phyloP scores from a whole-genome alignment of 345 rosid species.

The Aethionema arabicum region DNA sequence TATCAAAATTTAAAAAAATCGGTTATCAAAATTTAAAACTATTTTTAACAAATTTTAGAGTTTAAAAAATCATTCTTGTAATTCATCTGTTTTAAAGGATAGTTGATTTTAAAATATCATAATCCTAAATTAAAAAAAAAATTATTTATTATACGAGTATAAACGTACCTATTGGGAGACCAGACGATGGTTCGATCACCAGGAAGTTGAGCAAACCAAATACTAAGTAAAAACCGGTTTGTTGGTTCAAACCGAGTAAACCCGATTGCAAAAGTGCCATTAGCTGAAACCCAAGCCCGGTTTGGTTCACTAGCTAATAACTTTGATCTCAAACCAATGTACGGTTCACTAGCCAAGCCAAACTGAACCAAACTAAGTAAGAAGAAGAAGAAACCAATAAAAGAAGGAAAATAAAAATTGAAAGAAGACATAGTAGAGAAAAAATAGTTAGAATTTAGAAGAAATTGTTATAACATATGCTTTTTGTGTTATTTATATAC shows the following conservation, averaged over 20 bases:
- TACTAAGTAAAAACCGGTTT: constrained; percentile 49
- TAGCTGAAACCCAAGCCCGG: constrained; percentile 62
- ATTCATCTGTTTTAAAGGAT: no score
- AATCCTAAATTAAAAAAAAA: no score
- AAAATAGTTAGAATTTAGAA: constrained; percentile 3
- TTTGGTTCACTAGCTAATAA: constrained; percentile 45
- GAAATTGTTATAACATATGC: constrained; percentile 19
- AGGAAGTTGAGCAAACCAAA: constrained; percentile 79
- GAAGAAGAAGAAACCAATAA: constrained; percentile 24
- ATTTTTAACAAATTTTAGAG: no score
- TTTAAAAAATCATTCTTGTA: no score
- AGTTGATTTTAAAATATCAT: no score
- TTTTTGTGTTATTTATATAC: constrained; percentile 32
- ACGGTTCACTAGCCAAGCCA: constrained; percentile 40
- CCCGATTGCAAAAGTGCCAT: constrained; percentile 77
- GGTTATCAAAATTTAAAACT: no score
- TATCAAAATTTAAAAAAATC: no score
- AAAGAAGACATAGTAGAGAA: constrained; percentile 33
- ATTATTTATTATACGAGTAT: no score
- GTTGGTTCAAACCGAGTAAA: constrained; percentile 43
- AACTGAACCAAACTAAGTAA: constrained; percentile 25
- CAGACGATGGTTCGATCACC: constrained; percentile 76
- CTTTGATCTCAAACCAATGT: constrained; percentile 59
- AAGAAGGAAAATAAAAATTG: constrained; percentile 7
- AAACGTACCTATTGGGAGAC: constrained; percentile 72